These are phyloP conservation scores for Delitschia confertaspora DNA, from an alignment of 495 filamentous ascomycete genomes.

Conservation along the genomic window DNA sequence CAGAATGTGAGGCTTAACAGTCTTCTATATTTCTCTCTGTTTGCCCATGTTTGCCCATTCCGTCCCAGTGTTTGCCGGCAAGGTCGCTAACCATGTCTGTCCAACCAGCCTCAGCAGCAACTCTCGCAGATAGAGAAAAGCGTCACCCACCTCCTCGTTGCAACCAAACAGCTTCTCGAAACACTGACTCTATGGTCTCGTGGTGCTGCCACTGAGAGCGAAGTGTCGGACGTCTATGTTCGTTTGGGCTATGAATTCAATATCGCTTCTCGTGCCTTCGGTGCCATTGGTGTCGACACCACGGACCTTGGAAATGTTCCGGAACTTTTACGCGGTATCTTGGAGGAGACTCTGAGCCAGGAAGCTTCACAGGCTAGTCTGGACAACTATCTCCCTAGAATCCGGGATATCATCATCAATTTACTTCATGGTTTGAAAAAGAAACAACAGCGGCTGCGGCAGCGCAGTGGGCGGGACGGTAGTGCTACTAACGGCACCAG, in stretches of 20 bases:
- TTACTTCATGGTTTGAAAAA: conserved; percentile 90
- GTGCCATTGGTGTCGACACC: conserved; percentile 90
- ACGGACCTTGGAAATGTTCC: conserved; percentile 90
- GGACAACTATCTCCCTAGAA: conserved; percentile 82
- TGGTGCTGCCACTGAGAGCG: conserved; percentile 76
- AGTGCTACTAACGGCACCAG: conserved; percentile 29
- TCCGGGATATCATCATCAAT: conserved; percentile 97
- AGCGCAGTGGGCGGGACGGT: conserved; percentile 64
- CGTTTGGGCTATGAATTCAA: conserved; percentile 98
- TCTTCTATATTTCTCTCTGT: no score
- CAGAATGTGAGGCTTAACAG: conserved; percentile 24
- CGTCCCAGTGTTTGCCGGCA: no score
- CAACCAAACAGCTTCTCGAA: conserved; percentile 95
- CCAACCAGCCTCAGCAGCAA: conserved; percentile 53
- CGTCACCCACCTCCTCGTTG: conserved; percentile 92
- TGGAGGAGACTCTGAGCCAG: conserved; percentile 93
- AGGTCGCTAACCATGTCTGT: conserved; percentile 20
- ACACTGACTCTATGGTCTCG: conserved; percentile 97
- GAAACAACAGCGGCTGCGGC: conserved; percentile 85
- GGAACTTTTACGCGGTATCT: conserved; percentile 76
- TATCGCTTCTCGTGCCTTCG: conserved; percentile 91
- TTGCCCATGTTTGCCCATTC: neutral
- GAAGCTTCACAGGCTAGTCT: conserved; percentile 88
- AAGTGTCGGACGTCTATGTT: conserved; percentile 97
- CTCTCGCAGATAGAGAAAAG: conserved; percentile 96